Evolutionary conservation across 2,329 filamentous ascomycete species (phyloP).

Genomic region (Immersiporthe knoxdaviesiana): DNA sequence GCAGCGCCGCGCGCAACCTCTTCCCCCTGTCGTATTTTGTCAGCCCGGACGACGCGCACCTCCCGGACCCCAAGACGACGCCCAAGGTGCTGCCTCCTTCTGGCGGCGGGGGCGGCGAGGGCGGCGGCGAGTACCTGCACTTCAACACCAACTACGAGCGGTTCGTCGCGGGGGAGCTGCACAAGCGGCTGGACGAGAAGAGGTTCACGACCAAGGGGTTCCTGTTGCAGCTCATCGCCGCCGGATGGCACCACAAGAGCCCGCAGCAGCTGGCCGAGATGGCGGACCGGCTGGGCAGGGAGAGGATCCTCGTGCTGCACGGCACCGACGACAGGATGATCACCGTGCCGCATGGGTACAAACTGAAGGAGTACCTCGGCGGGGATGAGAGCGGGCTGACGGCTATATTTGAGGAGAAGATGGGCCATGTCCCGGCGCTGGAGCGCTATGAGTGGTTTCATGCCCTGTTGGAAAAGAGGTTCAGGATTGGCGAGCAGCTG

Average conservation of each 20-base stretch:
- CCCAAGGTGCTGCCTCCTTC: conserved; percentile 42
- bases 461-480: conserved; percentile 58
- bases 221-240: conserved; percentile 76
- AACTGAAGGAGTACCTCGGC: conserved; percentile 67
- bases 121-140: conserved; percentile 43
- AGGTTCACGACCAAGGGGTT: conserved; percentile 70
- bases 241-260: conserved; percentile 78
- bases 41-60: conserved; percentile 59
- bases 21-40: conserved; percentile 68
- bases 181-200: conserved; percentile 65
- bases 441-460: conserved; percentile 75
- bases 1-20: conserved; percentile 65
- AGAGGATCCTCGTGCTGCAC: conserved; percentile 77
- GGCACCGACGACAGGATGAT: conserved; percentile 81
- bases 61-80: conserved; percentile 51
- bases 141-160: conserved; percentile 82
- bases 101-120: conserved; percentile 26
- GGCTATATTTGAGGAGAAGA: conserved; percentile 66
- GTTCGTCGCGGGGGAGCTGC: conserved; percentile 78
- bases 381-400: conserved; percentile 36
- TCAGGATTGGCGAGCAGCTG: conserved; percentile 57
- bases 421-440: conserved; percentile 75
- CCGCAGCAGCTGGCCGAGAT: conserved; percentile 66
- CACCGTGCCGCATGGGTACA: conserved; percentile 67
- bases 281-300: conserved; percentile 69